A percentile compares a stretch with the other conserved stretches of the same genome.
These are phyloP conservation scores for Adansonia rubrostipa DNA, from an alignment of 441 rosid species.

Conservation along the genomic window DNA sequence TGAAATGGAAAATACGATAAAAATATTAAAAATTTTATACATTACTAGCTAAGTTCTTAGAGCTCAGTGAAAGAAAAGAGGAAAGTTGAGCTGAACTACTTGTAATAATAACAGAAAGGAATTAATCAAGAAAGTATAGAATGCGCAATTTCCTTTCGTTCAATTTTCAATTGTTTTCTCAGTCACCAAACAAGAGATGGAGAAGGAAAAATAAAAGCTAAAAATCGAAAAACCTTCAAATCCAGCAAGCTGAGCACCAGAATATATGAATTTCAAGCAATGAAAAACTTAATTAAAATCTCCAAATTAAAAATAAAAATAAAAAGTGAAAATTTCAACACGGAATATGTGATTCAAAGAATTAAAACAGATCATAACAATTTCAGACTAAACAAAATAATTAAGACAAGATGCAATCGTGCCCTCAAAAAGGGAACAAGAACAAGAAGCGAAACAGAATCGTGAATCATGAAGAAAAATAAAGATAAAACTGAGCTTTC, in stretches of 20 bases:
- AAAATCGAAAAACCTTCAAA: constrained; percentile 24
- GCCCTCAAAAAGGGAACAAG: constrained; percentile 2
- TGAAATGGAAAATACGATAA: neutral
- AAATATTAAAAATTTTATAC: neutral
- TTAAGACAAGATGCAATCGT: neutral
- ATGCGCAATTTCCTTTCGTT: neutral
- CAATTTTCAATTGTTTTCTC: neutral
- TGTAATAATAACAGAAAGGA: neutral
- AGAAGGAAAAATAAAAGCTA: constrained; percentile 11
- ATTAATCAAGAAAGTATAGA: neutral
- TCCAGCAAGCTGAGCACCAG: constrained; percentile 13
- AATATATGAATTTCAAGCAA: constrained; percentile 7
- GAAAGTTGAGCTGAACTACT: constrained; percentile 12
- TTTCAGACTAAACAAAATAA: constrained; percentile 7
- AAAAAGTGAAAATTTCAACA: neutral
- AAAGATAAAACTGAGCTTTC: neutral
- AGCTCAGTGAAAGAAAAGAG: neutral
- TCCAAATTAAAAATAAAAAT: neutral
- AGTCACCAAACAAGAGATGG: neutral
- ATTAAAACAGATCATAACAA: constrained; percentile 4
- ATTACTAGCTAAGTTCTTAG: constrained; percentile 3
- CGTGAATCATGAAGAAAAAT: neutral
- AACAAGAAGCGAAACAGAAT: constrained; percentile 6
- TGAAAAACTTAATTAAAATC: neutral
- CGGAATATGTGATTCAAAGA: constrained; percentile 12